Evolutionary conservation across 129 eudicot species (phyloP), one percentile per base, ranked within the genome.

Genomic region (Saposhnikovia divaricata): DNA sequence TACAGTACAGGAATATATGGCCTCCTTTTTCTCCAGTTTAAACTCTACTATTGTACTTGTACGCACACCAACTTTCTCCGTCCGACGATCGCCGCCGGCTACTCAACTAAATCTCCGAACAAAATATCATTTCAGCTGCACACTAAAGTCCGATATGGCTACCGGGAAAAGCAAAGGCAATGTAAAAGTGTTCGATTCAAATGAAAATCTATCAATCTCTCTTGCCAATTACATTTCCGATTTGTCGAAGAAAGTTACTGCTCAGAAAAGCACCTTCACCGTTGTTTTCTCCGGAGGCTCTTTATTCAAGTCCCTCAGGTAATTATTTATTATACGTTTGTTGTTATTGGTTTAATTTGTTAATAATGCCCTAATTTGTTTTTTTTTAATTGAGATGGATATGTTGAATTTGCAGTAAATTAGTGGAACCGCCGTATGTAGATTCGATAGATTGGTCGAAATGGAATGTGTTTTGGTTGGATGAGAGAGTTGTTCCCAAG

Each of bases 401-500:
- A 4, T 44, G 39, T 15, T 75, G 4, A 44, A 47, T 1, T 81
- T 81, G 80, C 28, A 93, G 98, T 87, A 93, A 93, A 85, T 85
- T 93, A 74, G 83, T 81, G 82, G 97, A 93, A 82, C 85, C 84
- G 23, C 98, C 98, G 23, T 91, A 87, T 68, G 55, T 85, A 59
- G 91, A 89, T 80, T 82, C 93, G 31, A 81, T 93, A 72, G 92
- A 93, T 83, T 93, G 98, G 98, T 88, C 97, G 11, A 93, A 85
- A 86, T 93, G 98, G 98, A 89, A 84, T 45, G 87, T 93, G 79
- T 91, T 91, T 45, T 93, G 95, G 95, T 89, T 88, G 68, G 98
- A 93, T 79, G 98, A 93, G 85, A 86, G 98, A 84, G 97, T 91
- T 57, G 98, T 93, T 78, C 95, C 97, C 23, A 91, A 86, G 77